Conservation (phyloP, 371 early-diverging fungal species). For the Apophysomyces elegans region DNA sequence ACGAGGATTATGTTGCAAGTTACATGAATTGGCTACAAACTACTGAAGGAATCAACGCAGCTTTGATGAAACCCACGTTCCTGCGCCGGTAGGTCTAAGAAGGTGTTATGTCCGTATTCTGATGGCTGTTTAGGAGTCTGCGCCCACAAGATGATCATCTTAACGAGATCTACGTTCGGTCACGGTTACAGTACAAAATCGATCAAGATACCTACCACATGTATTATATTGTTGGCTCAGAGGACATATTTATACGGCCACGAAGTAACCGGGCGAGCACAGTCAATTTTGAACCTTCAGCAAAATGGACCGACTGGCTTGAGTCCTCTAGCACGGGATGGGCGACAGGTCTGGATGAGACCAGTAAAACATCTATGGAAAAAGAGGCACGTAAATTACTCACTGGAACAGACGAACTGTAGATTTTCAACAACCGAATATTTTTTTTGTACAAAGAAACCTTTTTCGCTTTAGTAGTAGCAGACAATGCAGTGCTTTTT, state of each 20-base stretch:
- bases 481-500: constrained; percentile 5
- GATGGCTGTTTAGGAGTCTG: constrained; percentile 48
- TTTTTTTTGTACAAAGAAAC: constrained; percentile 9
- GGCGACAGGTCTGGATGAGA: constrained; percentile 31
- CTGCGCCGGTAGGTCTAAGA: constrained; percentile 58
- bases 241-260: constrained; percentile 63
- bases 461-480: constrained; percentile 2
- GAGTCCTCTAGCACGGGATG: constrained; percentile 41
- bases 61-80: constrained; percentile 65
- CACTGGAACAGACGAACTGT: constrained; percentile 3
- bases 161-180: constrained; percentile 64
- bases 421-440: constrained; percentile 7
- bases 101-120: constrained; percentile 42
- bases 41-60: constrained; percentile 70
- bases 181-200: constrained; percentile 90
- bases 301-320: constrained; percentile 27
- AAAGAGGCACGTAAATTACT: constrained; percentile 28
- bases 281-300: neutral
- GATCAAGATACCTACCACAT: constrained; percentile 66
- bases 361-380: constrained; percentile 30
- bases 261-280: neutral
- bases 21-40: constrained; percentile 80
- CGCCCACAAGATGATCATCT: constrained; percentile 81
- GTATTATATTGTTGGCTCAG: constrained; percentile 56
- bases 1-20: constrained; percentile 92